These are phyloP conservation scores for Cryptococcus sp. DNA, from an alignment of 1,284 basidiomycete genomes.

Conservation along the genomic window DNA sequence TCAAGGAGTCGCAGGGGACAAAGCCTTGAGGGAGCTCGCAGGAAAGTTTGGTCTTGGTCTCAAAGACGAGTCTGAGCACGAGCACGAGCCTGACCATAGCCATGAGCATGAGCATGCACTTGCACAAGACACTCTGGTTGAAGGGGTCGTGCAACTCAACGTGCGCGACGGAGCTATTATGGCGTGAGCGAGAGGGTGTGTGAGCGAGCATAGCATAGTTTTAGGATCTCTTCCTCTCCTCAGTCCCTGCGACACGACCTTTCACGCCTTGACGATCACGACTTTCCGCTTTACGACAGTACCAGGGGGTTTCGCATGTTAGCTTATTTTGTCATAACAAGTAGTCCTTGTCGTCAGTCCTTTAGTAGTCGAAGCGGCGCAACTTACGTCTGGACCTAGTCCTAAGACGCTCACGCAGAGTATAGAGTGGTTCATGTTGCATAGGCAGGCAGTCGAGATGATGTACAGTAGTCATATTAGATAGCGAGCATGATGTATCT, in stretches of 20 bases:
- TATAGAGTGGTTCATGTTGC: background rate
- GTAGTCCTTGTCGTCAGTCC: too few relatives aligned
- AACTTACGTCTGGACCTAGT: too few relatives aligned
- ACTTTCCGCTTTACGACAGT: too few relatives aligned
- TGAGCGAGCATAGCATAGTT: background rate
- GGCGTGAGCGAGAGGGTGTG: background rate
- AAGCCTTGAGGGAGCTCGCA: conserved; percentile 30
- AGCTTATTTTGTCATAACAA: too few relatives aligned
- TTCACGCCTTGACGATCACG: too few relatives aligned
- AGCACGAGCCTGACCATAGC: too few relatives aligned
- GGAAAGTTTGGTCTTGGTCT: conserved; percentile 22
- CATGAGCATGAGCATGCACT: background rate
- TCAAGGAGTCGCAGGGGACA: conserved; percentile 20
- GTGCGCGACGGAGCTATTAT: background rate
- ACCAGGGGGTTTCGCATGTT: too few relatives aligned
- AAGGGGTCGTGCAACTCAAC: background rate
- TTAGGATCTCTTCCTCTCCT: too few relatives aligned
- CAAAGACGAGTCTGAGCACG: conserved; percentile 1
- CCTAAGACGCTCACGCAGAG: background rate
- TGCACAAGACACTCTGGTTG: background rate
- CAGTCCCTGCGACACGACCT: too few relatives aligned
- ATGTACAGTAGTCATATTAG: conserved; percentile 6
- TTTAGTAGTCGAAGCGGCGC: too few relatives aligned
- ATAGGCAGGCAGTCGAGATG: background rate
- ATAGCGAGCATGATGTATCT: conserved; percentile 31